These are phyloP conservation scores for Pyronema domesticum DNA, from an alignment of 495 filamentous ascomycete genomes.

Conservation along the genomic window DNA sequence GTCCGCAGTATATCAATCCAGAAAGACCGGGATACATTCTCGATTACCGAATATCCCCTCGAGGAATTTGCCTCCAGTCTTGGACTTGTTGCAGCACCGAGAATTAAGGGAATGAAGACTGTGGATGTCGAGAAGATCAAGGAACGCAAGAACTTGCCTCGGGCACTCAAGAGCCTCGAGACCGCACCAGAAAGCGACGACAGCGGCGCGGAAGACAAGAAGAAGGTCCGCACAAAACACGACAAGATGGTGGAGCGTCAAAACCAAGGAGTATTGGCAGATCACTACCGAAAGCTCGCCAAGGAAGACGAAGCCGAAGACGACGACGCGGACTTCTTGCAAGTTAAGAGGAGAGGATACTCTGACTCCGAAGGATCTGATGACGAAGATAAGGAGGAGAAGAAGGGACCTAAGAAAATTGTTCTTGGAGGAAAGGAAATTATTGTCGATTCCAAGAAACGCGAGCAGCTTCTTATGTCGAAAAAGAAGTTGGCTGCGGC, in stretches of 20 bases:
- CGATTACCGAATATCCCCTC: slow-evolving; percentile 57
- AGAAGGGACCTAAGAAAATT: slow-evolving; percentile 27
- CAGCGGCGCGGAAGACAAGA: slow-evolving; percentile 25
- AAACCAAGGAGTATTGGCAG: slow-evolving; percentile 85
- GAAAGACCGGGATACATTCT: slow-evolving; percentile 83
- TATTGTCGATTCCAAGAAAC: slow-evolving; percentile 77
- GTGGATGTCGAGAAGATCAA: slow-evolving; percentile 48
- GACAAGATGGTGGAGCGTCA: slow-evolving; percentile 34
- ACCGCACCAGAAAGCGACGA: slow-evolving; percentile 31
- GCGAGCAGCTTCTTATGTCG: slow-evolving; percentile 77
- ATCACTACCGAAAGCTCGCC: slow-evolving; percentile 77
- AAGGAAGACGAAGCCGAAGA: slow-evolving; percentile 37
- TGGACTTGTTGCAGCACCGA: slow-evolving; percentile 75
- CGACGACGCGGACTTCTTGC: slow-evolving; percentile 64
- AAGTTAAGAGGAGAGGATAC: slow-evolving; percentile 55
- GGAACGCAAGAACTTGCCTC: slow-evolving; percentile 66
- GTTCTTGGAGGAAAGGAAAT: slow-evolving; percentile 33
- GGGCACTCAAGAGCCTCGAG: slow-evolving; percentile 30
- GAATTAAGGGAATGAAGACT: slow-evolving; percentile 75
- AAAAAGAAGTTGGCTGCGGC: slow-evolving; percentile 86
- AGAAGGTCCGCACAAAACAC: slow-evolving; percentile 67
- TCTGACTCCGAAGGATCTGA: slow-evolving; percentile 7
- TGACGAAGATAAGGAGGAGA: neutral
- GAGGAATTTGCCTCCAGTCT: slow-evolving; percentile 73
- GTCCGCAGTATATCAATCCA: slow-evolving; percentile 66